These are phyloP conservation scores for Umbelopsis sp. DNA, from an alignment of 371 early-diverging fungal species.

Conservation along the genomic window DNA sequence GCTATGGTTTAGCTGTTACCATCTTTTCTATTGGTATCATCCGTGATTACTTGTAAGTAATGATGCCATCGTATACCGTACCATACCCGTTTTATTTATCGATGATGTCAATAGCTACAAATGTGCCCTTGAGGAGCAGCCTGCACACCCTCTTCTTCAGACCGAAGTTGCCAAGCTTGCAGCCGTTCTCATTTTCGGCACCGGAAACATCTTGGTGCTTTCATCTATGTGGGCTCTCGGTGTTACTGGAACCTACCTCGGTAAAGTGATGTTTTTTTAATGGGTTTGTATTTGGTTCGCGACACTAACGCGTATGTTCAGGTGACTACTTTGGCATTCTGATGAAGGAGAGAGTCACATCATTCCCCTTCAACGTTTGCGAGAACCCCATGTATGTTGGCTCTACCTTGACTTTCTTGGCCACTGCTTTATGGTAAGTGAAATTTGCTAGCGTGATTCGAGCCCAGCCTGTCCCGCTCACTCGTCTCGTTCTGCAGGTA, in stretches of 20 bases:
- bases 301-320: conserved; percentile 26
- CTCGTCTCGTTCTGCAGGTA: conserved; percentile 41
- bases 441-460: neutral
- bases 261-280: conserved; percentile 37
- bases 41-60: conserved; percentile 79
- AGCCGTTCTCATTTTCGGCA: conserved; percentile 56
- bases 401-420: conserved; percentile 87
- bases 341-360: conserved; percentile 85
- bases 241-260: conserved; percentile 89
- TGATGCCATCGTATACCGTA: neutral
- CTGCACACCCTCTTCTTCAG: conserved; percentile 56
- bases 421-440: conserved; percentile 80
- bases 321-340: conserved; percentile 95
- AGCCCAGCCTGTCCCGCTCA: neutral
- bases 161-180: conserved; percentile 42
- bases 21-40: conserved; percentile 84
- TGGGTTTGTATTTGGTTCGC: neutral
- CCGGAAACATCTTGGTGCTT: conserved; percentile 82
- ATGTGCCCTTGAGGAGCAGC: conserved; percentile 71
- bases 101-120: conserved; percentile 51
- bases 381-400: conserved; percentile 95
- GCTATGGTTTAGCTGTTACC: conserved; percentile 78
- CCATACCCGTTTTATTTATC: neutral
- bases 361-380: conserved; percentile 90
- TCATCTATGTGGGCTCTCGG: conserved; percentile 88